Conservation (phyloP, 2,329 filamentous ascomycete genomes). For the Exophiala aquamarina region DNA sequence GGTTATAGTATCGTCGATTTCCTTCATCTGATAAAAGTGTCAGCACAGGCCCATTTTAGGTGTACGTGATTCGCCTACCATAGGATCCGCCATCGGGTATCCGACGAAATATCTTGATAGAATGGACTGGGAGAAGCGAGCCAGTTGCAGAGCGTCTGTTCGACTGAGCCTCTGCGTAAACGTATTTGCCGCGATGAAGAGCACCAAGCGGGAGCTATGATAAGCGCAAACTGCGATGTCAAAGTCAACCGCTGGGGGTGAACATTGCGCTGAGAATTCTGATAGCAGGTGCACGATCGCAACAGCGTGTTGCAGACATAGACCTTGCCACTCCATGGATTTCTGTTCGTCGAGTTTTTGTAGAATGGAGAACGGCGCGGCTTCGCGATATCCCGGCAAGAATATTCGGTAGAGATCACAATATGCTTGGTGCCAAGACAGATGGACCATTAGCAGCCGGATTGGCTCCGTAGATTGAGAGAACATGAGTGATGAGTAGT, state of each 20-base stretch:
- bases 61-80: no score
- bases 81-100: no score
- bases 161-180: no score
- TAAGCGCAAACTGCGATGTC: conserved; percentile 19
- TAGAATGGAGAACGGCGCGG: conserved; percentile 11
- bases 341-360: conserved; percentile 14
- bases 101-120: no score
- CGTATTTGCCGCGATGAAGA: conserved; percentile 17
- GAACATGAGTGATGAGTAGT: conserved; percentile 14
- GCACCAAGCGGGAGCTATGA: conserved; percentile 17
- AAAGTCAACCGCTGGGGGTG: conserved; percentile 12
- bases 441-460: conserved; percentile 20
- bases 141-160: no score
- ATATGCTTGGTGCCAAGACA: conserved; percentile 22
- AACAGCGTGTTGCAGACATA: conserved; percentile 16
- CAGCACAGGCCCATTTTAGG: no score
- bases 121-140: no score
- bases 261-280: conserved; percentile 17
- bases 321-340: conserved; percentile 4
- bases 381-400: conserved; percentile 19
- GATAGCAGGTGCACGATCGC: conserved; percentile 16
- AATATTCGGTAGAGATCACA: conserved; percentile 22
- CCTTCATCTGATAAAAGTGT: no score
- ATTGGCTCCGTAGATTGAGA: conserved; percentile 11
- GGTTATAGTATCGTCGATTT: no score